phyloP scores from a whole-genome alignment of 805 yeast species.

The Starmera dryadoides region DNA sequence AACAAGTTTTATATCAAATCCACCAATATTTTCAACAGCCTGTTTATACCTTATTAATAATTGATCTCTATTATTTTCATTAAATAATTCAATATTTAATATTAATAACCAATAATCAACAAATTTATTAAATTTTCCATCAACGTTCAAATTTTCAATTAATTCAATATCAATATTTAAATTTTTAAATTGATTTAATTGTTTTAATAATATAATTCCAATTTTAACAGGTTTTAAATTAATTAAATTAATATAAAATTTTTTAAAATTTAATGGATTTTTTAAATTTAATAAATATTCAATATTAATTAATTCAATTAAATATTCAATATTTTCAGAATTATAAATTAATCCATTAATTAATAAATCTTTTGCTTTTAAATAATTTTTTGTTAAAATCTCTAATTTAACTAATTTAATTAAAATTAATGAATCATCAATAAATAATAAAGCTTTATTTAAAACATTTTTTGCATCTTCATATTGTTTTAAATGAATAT shows the following conservation, averaged over 20 bases:
- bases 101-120: conserved; percentile 1
- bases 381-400: conserved; percentile 26
- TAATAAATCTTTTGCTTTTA: conserved; percentile 25
- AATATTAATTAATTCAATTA: conserved; percentile 34
- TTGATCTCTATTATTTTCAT: background rate
- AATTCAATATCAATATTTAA: conserved; percentile 17
- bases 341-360: conserved; percentile 20
- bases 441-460: conserved; percentile 24
- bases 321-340: conserved; percentile 23
- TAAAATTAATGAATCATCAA: conserved; percentile 20
- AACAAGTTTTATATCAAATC: background rate
- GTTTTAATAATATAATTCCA: conserved; percentile 23
- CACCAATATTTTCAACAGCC: background rate
- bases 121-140: background rate
- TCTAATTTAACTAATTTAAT: conserved; percentile 38
- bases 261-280: conserved; percentile 6
- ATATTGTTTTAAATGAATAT: conserved; percentile 22
- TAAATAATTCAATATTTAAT: background rate
- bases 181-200: conserved; percentile 21
- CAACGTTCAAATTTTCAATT: conserved; percentile 10
- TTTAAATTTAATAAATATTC: conserved; percentile 25
- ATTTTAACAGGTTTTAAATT: conserved; percentile 24
- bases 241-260: conserved; percentile 22
- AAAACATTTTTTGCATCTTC: conserved; percentile 32
- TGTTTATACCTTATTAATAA: background rate